Base-by-base conservation (phyloP, 2,329 filamentous ascomycete genomes). In the Coniochaeta sp. region DNA sequence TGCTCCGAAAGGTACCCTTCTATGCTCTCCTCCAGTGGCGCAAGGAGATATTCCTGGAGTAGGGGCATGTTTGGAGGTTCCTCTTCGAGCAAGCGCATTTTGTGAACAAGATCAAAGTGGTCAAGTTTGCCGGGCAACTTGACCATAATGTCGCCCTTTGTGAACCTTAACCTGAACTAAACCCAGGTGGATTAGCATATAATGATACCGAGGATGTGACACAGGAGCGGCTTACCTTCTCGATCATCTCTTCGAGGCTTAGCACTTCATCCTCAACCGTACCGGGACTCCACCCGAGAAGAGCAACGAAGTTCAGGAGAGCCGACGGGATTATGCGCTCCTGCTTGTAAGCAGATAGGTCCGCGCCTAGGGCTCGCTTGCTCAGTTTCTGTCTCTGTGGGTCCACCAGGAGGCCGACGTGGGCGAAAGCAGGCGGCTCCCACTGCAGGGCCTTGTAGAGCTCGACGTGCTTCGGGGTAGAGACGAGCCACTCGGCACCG, bases 401-500 rank as follows among this genome's bases (percentile, higher is more conserved):
- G 66, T 91, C 85, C 28, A 89, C 83, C 1, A 95, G 81, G 1
- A 95, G 79, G 7, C 89, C 89, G 17, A 93, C 86, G 69, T 95
- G 90, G n/a, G 86, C 89, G 72, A 91, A 95, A n/a, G 77, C 73
- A 0, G 90, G 90, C 1, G 86, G 80, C 31, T 81, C 70, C 90
- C 90, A 95, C 6, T 84, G 81, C 69, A 95, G 89, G 2, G 89
- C 89, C 57, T 89, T 75, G 70, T 95, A 95, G n/a, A 95, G 72
- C 47, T 82, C 79, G 50, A 85, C 72, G 67, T 88, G 85, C 63
- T 82, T 90, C 0, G 93, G 92, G 0, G 95, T 98, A 0, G 93
- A 96, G 36, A 93, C 86, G 76, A 99, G 89, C 95, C 95, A 99
- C 82, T 99, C 95, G 28, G 89, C 88, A 59, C 93, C 95, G 47